Conservation (phyloP, 2,329 filamentous ascomycete species). For the Emergomyces pasteurianus region DNA sequence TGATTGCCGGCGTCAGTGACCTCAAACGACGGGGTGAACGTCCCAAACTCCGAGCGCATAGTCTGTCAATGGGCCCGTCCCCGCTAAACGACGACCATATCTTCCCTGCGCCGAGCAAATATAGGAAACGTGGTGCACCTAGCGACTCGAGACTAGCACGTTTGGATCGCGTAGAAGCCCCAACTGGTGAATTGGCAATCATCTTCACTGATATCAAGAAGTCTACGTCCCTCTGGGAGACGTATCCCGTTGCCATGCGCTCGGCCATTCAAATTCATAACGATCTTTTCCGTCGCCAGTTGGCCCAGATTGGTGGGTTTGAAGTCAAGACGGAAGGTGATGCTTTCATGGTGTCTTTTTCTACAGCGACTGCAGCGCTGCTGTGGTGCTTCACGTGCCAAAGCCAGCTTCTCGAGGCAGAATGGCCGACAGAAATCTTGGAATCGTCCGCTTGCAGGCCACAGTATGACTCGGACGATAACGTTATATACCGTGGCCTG, state of each 20-base stretch:
- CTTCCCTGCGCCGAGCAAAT: slow-evolving; percentile 48
- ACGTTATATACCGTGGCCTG: slow-evolving; percentile 82
- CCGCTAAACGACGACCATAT: slow-evolving; percentile 53
- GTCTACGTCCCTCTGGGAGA: slow-evolving; percentile 92
- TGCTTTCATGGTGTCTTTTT: slow-evolving; percentile 98
- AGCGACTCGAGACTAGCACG: slow-evolving; percentile 78
- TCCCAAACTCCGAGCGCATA: slow-evolving; percentile 57
- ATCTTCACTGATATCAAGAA: slow-evolving; percentile 99
- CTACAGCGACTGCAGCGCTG: slow-evolving; percentile 84
- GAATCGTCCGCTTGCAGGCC: slow-evolving; percentile 76
- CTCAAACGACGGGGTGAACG: slow-evolving; percentile 75
- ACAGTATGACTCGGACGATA: slow-evolving; percentile 69
- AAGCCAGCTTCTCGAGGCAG: slow-evolving; percentile 70
- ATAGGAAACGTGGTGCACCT: slow-evolving; percentile 51
- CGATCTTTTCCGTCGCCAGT: slow-evolving; percentile 84
- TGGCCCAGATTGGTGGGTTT: slow-evolving; percentile 88
- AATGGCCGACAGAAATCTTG: slow-evolving; percentile 88
- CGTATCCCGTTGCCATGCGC: slow-evolving; percentile 87
- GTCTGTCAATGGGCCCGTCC: slow-evolving; percentile 72
- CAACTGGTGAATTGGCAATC: slow-evolving; percentile 79
- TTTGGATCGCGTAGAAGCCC: slow-evolving; percentile 83
- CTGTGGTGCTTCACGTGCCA: slow-evolving; percentile 97
- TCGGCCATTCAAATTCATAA: slow-evolving; percentile 97
- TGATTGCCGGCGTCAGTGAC: slow-evolving; percentile 91
- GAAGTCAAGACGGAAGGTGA: slow-evolving; percentile 99